These are phyloP conservation scores for Chytridium lagenaria DNA, from an alignment of 371 early-diverging fungal genomes.

Conservation along the genomic window DNA sequence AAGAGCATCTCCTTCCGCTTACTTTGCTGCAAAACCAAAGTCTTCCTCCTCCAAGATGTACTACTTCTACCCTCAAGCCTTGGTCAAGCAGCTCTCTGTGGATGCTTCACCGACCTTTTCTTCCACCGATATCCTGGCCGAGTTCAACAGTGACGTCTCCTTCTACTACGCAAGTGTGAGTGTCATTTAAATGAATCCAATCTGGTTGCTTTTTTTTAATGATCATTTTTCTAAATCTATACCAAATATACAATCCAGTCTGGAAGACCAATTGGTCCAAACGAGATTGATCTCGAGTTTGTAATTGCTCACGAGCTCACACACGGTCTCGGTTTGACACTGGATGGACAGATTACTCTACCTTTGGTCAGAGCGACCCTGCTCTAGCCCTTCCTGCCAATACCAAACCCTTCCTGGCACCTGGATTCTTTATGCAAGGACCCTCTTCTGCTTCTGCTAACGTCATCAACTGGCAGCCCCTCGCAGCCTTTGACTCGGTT, in stretches of 20 bases:
- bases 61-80: constrained; percentile 68
- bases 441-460: constrained; percentile 18
- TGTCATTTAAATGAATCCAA: too few species aligned
- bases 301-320: constrained; percentile 68
- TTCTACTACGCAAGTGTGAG: constrained; percentile 41
- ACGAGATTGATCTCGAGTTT: constrained; percentile 64
- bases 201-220: too few species aligned
- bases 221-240: background rate
- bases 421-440: constrained; percentile 35
- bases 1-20: constrained; percentile 39
- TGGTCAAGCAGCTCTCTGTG: constrained; percentile 62
- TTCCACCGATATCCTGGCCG: constrained; percentile 62
- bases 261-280: constrained; percentile 45
- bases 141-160: constrained; percentile 64
- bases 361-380: constrained; percentile 14
- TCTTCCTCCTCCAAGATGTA: constrained; percentile 49
- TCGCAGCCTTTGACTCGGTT: constrained; percentile 35
- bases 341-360: constrained; percentile 40
- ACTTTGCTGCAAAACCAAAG: constrained; percentile 56
- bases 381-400: constrained; percentile 2
- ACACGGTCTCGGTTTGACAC: constrained; percentile 68
- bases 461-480: constrained; percentile 30
- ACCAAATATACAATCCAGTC: constrained; percentile 49
- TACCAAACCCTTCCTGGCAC: constrained; percentile 37
- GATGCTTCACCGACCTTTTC: constrained; percentile 40